Evolutionary conservation across 176 grass and related monocot species (phyloP), one percentile per base, ranked within the genome.

Genomic region (Eleusine coracana): DNA sequence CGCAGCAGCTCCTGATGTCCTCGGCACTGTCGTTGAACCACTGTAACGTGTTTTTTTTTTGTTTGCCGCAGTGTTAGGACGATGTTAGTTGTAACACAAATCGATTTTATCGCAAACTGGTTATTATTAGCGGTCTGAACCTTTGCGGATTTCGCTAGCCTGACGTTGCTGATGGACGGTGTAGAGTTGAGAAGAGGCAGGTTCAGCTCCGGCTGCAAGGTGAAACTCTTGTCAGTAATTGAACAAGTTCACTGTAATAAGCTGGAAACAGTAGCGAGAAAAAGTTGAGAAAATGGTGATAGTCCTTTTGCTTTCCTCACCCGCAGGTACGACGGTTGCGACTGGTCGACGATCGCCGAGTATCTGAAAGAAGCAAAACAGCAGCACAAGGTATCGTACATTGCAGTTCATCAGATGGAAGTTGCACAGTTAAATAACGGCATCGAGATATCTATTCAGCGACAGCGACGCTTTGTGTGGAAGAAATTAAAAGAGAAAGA

Each of bases 21-120:
- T 88, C 79, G 5, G 89, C 78, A 21, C 93, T 88, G 78, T 99
- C 97, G 78, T 93, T 94, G 65, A 99, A 96, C 97, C 97, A 99
- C 97, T 99, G 82, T 21, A 25, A 34, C 2, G 0, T 8, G 10
- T 11, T 20, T 28, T 37, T 79, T 66, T 7, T 69, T 31, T 40
- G 10, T 15, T 72, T 59, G 46, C 20, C 5, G 1, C 42, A 64
- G 10, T 1, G 38, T 50, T 1, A 83, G 60, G 13, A 74, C 2
- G 14, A 44, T 41, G n/a, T 84, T 15, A 50, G 48, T 79, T 15
- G 8, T 40, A 20, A 20, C 18, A 10, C 18, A 10, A 20, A 20
- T 73, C 29, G 5, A 37, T 5, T 3, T 70, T 14, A 15, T 11
- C 0, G 13, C 0, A 50, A 50, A 16, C 1, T 17, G 3, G 50